Base-by-base conservation (phyloP, 73 alveolate species). In the Paramecium bursaria region DNA sequence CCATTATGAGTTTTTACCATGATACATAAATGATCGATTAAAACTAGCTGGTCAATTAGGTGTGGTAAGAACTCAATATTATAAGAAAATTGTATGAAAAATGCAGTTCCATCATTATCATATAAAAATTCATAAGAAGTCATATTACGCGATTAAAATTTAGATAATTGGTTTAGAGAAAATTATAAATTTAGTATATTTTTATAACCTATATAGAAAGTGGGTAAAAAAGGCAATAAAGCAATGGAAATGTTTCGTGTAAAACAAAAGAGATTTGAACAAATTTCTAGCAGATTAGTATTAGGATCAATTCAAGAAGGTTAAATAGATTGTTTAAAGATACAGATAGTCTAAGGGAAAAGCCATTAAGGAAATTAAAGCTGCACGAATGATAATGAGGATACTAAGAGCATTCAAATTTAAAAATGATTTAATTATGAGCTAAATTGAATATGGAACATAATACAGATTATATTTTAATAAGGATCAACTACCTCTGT, bases 291-390 rank as follows among this genome's bases (percentile, higher is more conserved):
- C 52, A 1, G 0, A 57, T 57, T 30, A 57, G 15, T 57, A 57
- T 27, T 23, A 42, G 10, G 33, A 30, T 30, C 9, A 57, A 57
- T 57, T 57, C 15, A 50, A 23, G 13, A 57, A 57, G 15, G 76
- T 57, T 57, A 57, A 57, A 30, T 27, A 30, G 1, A 29, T 57
- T 48, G 76, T 57, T 13, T 5, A 23, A 27, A 23, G 33, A 23
- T 57, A 57, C 15, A 57, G 76, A 57, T 23, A 27, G 33, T 30
- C 51, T 30, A 57, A 57, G 33, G 76, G 76, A 57, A 57, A 57
- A 23, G 51, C 76, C 0, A 57, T 57, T 57, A 57, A 57, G 15
- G 76, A 57, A 57, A n/a, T 2, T 30, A 57, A 57, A 29, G 33
- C 51, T 57, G 76, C 76, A 13, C 26, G 76, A 3, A 57, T 57